Conservation (phyloP, 495 filamentous ascomycete genomes). For the Podospora anserina region DNA sequence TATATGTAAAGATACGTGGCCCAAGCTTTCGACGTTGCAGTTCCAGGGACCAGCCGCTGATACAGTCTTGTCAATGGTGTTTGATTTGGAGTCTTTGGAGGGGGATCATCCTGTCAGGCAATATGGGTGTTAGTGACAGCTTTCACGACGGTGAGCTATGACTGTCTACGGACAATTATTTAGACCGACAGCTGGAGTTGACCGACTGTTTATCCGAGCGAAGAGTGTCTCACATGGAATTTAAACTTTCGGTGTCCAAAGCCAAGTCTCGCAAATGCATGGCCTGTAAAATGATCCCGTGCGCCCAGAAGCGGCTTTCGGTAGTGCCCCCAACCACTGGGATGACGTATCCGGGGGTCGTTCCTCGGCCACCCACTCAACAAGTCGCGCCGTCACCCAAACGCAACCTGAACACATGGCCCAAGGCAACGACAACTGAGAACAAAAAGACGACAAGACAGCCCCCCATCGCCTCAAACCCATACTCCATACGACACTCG, state of each 20-base stretch:
- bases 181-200: background rate
- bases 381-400: constrained; percentile 14
- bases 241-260: background rate
- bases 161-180: background rate
- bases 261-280: background rate
- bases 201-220: background rate
- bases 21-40: background rate
- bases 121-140: background rate
- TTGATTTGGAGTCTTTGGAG: background rate
- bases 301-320: constrained; percentile 2
- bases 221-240: background rate
- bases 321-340: constrained; percentile 3
- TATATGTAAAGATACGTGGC: background rate
- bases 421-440: constrained; percentile 11
- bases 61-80: background rate
- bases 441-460: background rate
- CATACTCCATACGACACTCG: background rate
- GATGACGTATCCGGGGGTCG: constrained; percentile 16
- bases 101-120: background rate
- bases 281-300: constrained; percentile 2
- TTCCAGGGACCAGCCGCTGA: background rate
- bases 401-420: constrained; percentile 12
- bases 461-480: background rate
- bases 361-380: constrained; percentile 7
- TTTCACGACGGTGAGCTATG: background rate